Base-by-base conservation (phyloP, 768 basidiomycete species). In the Leccinum pellstonianum region DNA sequence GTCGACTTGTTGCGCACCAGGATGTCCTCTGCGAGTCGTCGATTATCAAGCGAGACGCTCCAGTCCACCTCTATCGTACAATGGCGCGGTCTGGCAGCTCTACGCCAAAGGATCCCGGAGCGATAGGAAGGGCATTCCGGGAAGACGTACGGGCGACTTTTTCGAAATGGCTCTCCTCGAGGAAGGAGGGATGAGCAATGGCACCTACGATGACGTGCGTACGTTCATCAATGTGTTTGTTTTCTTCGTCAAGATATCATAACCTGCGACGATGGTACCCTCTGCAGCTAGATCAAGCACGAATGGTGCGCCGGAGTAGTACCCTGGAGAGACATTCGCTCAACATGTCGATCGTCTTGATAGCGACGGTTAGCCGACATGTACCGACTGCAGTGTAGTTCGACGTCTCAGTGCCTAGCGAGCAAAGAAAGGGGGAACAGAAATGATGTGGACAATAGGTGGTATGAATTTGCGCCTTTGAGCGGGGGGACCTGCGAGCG, bases 221-320 rank as follows among this genome's bases (percentile, higher is more conserved):
- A 3, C 19, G 41, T 54, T 46, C 15, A 52, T 52, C 2, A 17
- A 21, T 19, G n/a, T 21, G 1, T 47, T 47, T 46, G 9, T 46
- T 46, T 21, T 17, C 38, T 11, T 47, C 46, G 17, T 47, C 19
- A 6, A 11, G 19, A 41, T 15, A 11, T 19, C 6, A 8, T 41
- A 62, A 83, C 83, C 77, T 48, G 83, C 81, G 3, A 75, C 72
- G 50, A 83, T 70, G 54, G 75, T 71, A 23, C 80, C 78, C 0
- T 74, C 77, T 3, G 77, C 74, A 1, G 77, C 77, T 3, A 80
- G 69, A 23, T 84, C 76, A 54, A 83, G 69, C 5, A 77, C 77
- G 55, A 77, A 82, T 0, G 82, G 78, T 5, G 74, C 84, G 3
- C 83, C 83, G 59, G 84, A 84, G 65, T 83, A 86, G 54, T 85